Base-by-base conservation (phyloP, 1,139 yeast genomes). In the Arxiozyma bovina region DNA sequence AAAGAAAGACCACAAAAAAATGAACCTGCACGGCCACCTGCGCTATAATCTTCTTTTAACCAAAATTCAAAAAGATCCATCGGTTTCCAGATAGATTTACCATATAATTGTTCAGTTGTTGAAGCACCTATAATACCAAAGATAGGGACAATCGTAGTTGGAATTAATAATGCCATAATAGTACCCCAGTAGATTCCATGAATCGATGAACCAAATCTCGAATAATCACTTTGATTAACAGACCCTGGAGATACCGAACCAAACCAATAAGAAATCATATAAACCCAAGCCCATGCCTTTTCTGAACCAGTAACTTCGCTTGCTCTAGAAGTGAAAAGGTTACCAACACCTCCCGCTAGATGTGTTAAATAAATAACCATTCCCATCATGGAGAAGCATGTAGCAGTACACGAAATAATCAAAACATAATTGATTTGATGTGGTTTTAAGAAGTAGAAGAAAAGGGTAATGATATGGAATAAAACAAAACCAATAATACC, bases 181-280 rank as follows among this genome's bases (percentile, higher is more conserved):
- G n/a, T n/a, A n/a, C n/a, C n/a, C n/a, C n/a, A n/a, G n/a, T n/a
- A n/a, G n/a, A n/a, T n/a, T n/a, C n/a, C n/a, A n/a, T n/a, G n/a
- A n/a, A n/a, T n/a, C n/a, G n/a, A n/a, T n/a, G n/a, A n/a, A n/a
- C n/a, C n/a, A n/a, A n/a, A n/a, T n/a, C n/a, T n/a, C n/a, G n/a
- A 70, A 50, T 65, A 70, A 57, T 70, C 74, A 52, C 69, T 65
- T 59, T 66, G 73, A 51, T 67, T 69, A 25, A 66, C 67, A 23
- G 73, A 66, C 9, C 74, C 74, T n/a, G 74, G 73, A 44, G 74
- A 76, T 27, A 76, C 79, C 15, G 74, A 67, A 54, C 78, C 77
- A 53, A 74, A 74, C 74, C 78, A 74, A 48, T 73, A 68, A 4
- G 75, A 74, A 34, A 76, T 70, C 59, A 73, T 68, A 53, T 71